Evolutionary conservation across 805 yeast species (phyloP).

Genomic region (Hanseniaspora taiwanica): DNA sequence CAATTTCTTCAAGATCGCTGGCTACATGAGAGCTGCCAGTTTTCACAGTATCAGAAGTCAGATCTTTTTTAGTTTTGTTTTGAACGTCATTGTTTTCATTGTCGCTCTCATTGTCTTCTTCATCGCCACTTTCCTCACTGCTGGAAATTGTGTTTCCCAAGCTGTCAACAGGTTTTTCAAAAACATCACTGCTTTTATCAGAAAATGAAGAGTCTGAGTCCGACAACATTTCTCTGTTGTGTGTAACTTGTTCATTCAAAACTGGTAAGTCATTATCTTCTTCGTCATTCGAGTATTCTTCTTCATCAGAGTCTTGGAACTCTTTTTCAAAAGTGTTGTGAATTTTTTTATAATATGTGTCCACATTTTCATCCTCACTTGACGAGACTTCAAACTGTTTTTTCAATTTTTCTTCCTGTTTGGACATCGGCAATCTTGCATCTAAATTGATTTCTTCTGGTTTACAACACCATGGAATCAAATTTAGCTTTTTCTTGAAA

Average conservation of each 20-base stretch:
- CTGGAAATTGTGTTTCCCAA: constrained; percentile 21
- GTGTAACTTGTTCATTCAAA: too few species aligned
- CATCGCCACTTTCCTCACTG: constrained; percentile 7
- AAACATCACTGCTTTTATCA: constrained; percentile 11
- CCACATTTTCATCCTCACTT: constrained; percentile 21
- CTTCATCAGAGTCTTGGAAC: constrained; percentile 23
- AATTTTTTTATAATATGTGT: constrained; percentile 19
- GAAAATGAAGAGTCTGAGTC: constrained; percentile 16
- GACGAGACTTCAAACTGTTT: constrained; percentile 10
- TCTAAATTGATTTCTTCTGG: constrained; percentile 62
- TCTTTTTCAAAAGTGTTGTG: constrained; percentile 22
- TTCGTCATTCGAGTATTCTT: constrained; percentile 8
- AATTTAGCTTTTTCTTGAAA: constrained; percentile 57
- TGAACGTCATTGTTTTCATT: constrained; percentile 4
- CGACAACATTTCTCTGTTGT: too few species aligned
- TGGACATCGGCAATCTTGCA: constrained; percentile 62
- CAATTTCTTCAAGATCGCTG: background rate
- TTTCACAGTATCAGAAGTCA: too few species aligned
- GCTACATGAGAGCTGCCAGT: constrained; percentile 6
- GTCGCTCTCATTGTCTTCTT: constrained; percentile 6
- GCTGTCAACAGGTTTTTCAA: constrained; percentile 18
- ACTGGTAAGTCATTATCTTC: too few species aligned
- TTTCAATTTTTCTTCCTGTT: constrained; percentile 34
- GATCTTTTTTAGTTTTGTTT: constrained; percentile 2
- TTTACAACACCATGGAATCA: constrained; percentile 57